Conservation (phyloP, 495 filamentous ascomycete genomes). For the Penicillium samsonianum region DNA sequence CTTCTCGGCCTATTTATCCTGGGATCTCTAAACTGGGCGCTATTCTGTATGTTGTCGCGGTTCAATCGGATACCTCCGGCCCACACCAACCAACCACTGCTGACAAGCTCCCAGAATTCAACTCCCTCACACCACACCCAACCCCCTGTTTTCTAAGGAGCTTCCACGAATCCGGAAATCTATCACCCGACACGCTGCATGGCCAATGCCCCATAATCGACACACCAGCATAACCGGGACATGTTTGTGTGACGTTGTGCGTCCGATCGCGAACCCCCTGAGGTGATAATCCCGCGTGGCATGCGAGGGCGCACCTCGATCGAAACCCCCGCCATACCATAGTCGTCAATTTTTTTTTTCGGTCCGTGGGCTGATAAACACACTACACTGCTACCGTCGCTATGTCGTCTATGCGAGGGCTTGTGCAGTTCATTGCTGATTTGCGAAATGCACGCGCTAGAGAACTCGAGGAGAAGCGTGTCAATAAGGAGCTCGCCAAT, state of each 20-base stretch:
- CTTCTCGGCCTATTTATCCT: conserved; percentile 8
- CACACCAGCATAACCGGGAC: conserved; percentile 20
- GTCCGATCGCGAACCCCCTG: conserved; percentile 32
- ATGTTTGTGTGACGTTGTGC: conserved; percentile 39
- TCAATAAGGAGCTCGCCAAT: conserved; percentile 99
- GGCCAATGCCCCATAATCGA: conserved; percentile 28
- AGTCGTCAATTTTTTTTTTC: not conserved
- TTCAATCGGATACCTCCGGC: conserved; percentile 2
- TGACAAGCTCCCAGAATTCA: conserved; percentile 16
- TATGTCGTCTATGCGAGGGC: conserved; percentile 76
- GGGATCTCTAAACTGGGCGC: conserved; percentile 1
- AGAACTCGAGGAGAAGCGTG: conserved; percentile 97
- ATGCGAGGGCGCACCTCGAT: conserved; percentile 27
- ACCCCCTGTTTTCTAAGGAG: conserved; percentile 27
- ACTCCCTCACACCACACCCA: conserved; percentile 13
- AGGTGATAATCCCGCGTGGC: conserved; percentile 32
- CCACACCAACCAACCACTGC: conserved; percentile 7
- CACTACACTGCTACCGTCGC: conserved; percentile 2
- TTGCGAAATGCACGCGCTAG: conserved; percentile 90
- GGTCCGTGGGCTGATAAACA: not conserved
- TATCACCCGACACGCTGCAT: conserved; percentile 10
- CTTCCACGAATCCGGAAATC: conserved; percentile 7
- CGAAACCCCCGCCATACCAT: conserved; percentile 17
- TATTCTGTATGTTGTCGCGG: conserved; percentile 4
- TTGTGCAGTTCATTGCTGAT: conserved; percentile 99